A percentile compares a stretch with the other conserved stretches of the same genome.
Evolutionary conservation across 2,329 filamentous ascomycete species (phyloP).

Genomic region (Coniosporium tulheliwenetii): DNA sequence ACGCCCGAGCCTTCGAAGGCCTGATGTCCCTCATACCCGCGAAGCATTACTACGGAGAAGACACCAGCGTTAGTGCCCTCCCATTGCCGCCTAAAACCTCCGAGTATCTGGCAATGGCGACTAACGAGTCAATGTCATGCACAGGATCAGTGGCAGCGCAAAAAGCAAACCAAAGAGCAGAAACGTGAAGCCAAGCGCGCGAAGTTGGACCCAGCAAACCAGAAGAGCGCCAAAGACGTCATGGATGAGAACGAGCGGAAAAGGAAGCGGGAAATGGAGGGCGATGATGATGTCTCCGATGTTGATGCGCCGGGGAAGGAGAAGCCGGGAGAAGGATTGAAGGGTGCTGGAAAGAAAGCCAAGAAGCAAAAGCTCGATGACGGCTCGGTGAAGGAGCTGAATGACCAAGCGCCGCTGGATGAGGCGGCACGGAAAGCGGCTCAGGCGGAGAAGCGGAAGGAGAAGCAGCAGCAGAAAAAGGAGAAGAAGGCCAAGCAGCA

Average conservation of each 20-base stretch:
- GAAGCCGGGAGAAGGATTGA: slow-evolving; percentile 21
- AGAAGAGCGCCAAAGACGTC: slow-evolving; percentile 83
- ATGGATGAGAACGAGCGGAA: slow-evolving; percentile 74
- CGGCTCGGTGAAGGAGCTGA: slow-evolving; percentile 9
- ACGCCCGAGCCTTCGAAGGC: slow-evolving; percentile 68
- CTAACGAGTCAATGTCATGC: slow-evolving; percentile 1
- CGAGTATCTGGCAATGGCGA: not conserved
- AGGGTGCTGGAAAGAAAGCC: slow-evolving; percentile 10
- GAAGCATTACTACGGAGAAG: slow-evolving; percentile 79
- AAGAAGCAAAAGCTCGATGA: slow-evolving; percentile 28
- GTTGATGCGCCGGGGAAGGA: slow-evolving; percentile 18
- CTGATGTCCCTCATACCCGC: slow-evolving; percentile 77
- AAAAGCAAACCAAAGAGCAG: slow-evolving; percentile 90
- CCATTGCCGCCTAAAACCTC: not conserved
- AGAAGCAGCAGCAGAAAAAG: slow-evolving; percentile 28
- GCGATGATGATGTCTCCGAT: slow-evolving; percentile 23
- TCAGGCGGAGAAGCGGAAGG: slow-evolving; percentile 26
- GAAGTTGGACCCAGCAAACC: slow-evolving; percentile 82
- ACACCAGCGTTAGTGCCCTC: slow-evolving; percentile 54
- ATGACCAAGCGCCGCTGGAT: slow-evolving; percentile 10
- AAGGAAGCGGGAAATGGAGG: slow-evolving; percentile 51
- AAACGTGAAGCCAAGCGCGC: slow-evolving; percentile 67
- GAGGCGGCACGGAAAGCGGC: slow-evolving; percentile 13
- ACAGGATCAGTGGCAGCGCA: slow-evolving; percentile 85
- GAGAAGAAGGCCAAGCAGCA: slow-evolving; percentile 19